phyloP scores from a whole-genome alignment of 306 rosid species.

The Vigna trinervia region DNA sequence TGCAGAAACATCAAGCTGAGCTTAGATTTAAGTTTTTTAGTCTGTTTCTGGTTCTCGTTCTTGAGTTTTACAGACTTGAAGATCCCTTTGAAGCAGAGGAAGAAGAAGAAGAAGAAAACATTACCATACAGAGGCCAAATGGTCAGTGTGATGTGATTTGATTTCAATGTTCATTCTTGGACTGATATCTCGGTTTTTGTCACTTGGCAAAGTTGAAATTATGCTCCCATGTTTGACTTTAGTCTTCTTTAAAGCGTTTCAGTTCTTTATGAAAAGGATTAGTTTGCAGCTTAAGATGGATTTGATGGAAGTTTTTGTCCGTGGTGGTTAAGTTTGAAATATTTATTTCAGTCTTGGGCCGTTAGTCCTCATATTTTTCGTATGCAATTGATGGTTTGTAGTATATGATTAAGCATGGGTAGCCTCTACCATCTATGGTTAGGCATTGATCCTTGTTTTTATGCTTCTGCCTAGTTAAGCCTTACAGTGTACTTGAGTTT shows the following conservation, averaged over 20 bases:
- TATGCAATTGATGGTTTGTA: background rate
- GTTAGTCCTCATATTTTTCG: background rate
- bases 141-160: background rate
- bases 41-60: background rate
- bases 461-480: background rate
- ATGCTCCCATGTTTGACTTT: background rate
- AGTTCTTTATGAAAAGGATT: background rate
- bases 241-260: background rate
- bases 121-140: background rate
- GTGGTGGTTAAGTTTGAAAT: too few relatives aligned
- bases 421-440: too few relatives aligned
- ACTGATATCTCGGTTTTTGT: background rate
- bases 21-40: background rate
- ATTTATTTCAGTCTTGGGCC: background rate
- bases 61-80: background rate
- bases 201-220: background rate
- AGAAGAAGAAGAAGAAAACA: background rate
- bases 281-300: background rate
- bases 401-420: background rate
- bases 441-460: too few relatives aligned
- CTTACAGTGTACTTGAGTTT: background rate
- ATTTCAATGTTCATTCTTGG: background rate
- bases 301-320: background rate
- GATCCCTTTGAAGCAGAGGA: background rate
- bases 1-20: background rate